phyloP scores from a whole-genome alignment of 495 filamentous ascomycete genomes.

The Talaromyces nanjingensis region DNA sequence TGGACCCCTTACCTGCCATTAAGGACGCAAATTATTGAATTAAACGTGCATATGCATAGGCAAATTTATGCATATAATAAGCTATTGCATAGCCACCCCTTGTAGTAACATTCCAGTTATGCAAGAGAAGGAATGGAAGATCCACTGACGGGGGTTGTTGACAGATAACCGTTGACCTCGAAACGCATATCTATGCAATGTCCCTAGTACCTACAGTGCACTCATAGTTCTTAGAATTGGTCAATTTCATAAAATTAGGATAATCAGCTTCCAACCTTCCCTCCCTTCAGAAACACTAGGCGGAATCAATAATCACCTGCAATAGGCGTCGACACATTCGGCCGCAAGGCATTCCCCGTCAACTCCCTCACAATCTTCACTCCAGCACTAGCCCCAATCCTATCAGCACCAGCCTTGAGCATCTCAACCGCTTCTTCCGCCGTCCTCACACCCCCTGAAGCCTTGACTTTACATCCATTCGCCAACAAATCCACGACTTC shows the following conservation, averaged over 20 bases:
- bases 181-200: background rate
- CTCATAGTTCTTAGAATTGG: background rate
- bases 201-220: background rate
- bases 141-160: background rate
- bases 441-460: slow-evolving; percentile 55
- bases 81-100: background rate
- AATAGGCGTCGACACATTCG: slow-evolving; percentile 6
- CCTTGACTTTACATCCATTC: slow-evolving; percentile 52
- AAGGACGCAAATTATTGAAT: slow-evolving; percentile 1
- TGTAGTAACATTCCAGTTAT: background rate
- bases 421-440: slow-evolving; percentile 46
- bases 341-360: slow-evolving; percentile 13
- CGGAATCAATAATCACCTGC: slow-evolving; percentile 1
- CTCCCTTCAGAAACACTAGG: background rate
- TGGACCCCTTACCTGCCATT: background rate
- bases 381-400: slow-evolving; percentile 57
- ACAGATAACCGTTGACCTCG: slow-evolving; percentile 2
- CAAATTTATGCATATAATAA: background rate
- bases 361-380: slow-evolving; percentile 50
- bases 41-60: background rate
- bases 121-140: slow-evolving; percentile 11
- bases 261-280: background rate
- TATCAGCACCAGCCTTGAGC: slow-evolving; percentile 57
- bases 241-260: background rate
- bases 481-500: slow-evolving; percentile 30